phyloP scores from a whole-genome alignment of 148 eudicot genomes.

The Bassia scoparia region DNA sequence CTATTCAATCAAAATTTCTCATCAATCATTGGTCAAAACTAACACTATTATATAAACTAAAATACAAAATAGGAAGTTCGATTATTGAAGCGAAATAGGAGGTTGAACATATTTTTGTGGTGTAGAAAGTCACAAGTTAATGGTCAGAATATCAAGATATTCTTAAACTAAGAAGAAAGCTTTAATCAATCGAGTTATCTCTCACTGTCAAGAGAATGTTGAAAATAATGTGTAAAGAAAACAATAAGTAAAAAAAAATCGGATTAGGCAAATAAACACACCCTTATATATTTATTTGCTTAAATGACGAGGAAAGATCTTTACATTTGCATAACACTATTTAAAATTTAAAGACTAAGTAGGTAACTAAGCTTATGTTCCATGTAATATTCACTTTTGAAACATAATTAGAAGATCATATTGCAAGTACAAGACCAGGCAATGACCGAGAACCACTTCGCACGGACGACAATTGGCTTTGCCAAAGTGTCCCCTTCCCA shows the following conservation, averaged over 20 bases:
- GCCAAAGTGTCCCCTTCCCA: constrained; percentile 46
- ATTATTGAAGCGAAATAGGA: too few species aligned
- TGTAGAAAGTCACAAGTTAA: too few species aligned
- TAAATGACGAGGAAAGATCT: background rate
- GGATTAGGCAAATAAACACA: background rate
- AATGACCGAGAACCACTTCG: constrained; percentile 38
- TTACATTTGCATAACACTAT: background rate
- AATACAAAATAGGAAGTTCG: too few species aligned
- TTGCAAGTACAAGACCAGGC: constrained; percentile 83
- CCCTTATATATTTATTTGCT: background rate
- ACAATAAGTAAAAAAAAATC: background rate
- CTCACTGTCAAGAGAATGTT: too few species aligned
- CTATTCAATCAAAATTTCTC: too few species aligned
- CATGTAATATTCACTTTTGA: background rate
- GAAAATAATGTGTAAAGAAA: too few species aligned
- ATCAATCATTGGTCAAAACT: too few species aligned
- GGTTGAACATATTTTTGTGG: too few species aligned
- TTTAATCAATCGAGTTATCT: too few species aligned
- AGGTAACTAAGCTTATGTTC: background rate
- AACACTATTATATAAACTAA: too few species aligned
- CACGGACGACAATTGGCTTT: constrained; percentile 53
- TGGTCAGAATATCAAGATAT: too few species aligned
- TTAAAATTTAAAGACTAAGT: background rate
- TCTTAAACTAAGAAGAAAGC: too few species aligned
- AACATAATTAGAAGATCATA: constrained; percentile 30